Conservation (phyloP, 1,284 basidiomycete genomes). For the Papiliotrema fonsecae region DNA sequence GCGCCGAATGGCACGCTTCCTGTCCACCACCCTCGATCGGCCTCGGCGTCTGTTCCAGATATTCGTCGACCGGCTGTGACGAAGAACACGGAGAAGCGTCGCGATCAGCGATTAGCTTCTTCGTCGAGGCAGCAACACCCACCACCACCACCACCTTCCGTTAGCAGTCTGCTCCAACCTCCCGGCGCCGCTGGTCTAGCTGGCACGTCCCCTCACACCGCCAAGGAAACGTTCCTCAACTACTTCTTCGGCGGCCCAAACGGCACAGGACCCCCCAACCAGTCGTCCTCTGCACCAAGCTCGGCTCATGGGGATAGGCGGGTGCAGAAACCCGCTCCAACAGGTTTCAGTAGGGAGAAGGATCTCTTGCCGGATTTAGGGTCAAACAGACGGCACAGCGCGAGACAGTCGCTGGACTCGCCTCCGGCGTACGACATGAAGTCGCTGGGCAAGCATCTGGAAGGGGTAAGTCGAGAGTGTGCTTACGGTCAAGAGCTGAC, state of each 20-base stretch:
- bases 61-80: slow-evolving; percentile 46
- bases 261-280: not conserved
- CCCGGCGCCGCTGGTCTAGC: slow-evolving; percentile 51
- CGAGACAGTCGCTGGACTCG: slow-evolving; percentile 59
- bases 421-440: slow-evolving; percentile 97
- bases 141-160: slow-evolving; percentile 10
- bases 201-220: slow-evolving; percentile 47
- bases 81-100: slow-evolving; percentile 13
- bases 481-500: slow-evolving; percentile 6
- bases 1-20: slow-evolving; percentile 40
- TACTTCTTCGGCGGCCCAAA: slow-evolving; percentile 83
- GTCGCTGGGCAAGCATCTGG: slow-evolving; percentile 92
- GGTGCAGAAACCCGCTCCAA: slow-evolving; percentile 11
- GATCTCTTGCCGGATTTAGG: slow-evolving; percentile 46
- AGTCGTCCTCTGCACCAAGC: slow-evolving; percentile 2
- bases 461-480: slow-evolving; percentile 64
- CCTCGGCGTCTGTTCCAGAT: slow-evolving; percentile 74
- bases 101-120: slow-evolving; percentile 26
- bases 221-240: slow-evolving; percentile 85
- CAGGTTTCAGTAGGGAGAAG: slow-evolving; percentile 6
- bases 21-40: slow-evolving; percentile 63
- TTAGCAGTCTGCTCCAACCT: slow-evolving; percentile 31
- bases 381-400: slow-evolving; percentile 29
- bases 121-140: slow-evolving; percentile 9
- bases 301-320: slow-evolving; percentile 7